Base-by-base conservation (phyloP, 2,329 filamentous ascomycete species). In the Fusarium sp. region DNA sequence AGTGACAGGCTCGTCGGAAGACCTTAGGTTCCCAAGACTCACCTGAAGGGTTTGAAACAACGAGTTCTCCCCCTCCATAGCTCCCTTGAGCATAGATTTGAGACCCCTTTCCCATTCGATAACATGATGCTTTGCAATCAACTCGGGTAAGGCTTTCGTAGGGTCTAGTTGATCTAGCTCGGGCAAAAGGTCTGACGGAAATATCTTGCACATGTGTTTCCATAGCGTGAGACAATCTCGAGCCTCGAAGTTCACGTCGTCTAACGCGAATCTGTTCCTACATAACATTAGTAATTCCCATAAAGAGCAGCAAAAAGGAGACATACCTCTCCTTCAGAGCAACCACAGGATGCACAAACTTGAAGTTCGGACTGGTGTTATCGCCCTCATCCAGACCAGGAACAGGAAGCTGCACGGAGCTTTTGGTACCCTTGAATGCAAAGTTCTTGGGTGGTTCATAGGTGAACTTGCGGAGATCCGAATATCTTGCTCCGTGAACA, bases 391-490 rank as follows among this genome's bases (percentile, higher is more conserved):
- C 85, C 1, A 88, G 69, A 2, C 85, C 85, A 5, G 82, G 82
- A 4, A 82, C 70, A 2, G 81, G 80, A 13, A 86, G 76, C 12
- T 80, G 78, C 25, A 80, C 76, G 7, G 80, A 77, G 23, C 80
- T 81, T 5, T 76, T 58, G 2, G 92, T 77, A 1, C 87, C 88
- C 13, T 83, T 74, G 71, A 92, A 91, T 0, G 75, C 60, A 51
- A 85, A 85, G 3, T 72, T 59, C 41, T 79, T 74, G 0, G 84
- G 84, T 4, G 89, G 84, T 1, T 82, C 77, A 76, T 92, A 93
- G 37, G 89, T 78, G 71, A 92, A 94, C 73, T 93, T 93, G n/a
- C 92, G 85, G 3, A 95, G 80, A 75, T 95, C 92, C 0, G 91
- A 94, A 78, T 94, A 94, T 49, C 92, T 85, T 37, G 89, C 86